phyloP scores from a whole-genome alignment of 1,139 yeast genomes.

The Hyphopichia khmerensis region DNA sequence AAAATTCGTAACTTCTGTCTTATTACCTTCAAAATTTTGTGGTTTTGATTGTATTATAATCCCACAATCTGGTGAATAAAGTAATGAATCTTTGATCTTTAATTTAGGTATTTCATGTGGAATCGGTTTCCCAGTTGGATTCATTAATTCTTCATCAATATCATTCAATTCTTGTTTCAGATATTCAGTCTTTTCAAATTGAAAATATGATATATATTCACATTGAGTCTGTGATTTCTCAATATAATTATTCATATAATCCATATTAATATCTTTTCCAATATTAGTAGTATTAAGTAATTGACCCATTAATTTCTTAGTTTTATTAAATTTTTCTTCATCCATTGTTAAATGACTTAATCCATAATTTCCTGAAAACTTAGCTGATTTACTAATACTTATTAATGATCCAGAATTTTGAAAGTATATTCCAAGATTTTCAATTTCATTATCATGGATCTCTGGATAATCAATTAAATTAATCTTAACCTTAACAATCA shows the following conservation, averaged over 20 bases:
- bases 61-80: constrained; percentile 92
- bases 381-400: constrained; percentile 65
- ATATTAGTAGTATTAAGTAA: constrained; percentile 41
- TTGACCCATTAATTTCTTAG: constrained; percentile 34
- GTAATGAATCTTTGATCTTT: constrained; percentile 50
- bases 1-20: constrained; percentile 48
- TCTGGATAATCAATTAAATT: constrained; percentile 41
- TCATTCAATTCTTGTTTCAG: constrained; percentile 51
- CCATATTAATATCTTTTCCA: constrained; percentile 32
- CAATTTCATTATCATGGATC: constrained; percentile 42
- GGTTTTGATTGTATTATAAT: constrained; percentile 42
- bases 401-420: constrained; percentile 68
- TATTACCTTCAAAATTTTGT: constrained; percentile 50
- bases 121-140: constrained; percentile 78
- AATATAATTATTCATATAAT: constrained; percentile 38
- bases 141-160: constrained; percentile 68
- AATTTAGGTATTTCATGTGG: constrained; percentile 53
- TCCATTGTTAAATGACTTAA: constrained; percentile 57
- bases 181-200: constrained; percentile 59
- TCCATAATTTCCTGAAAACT: constrained; percentile 63
- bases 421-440: constrained; percentile 67
- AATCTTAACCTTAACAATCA: constrained; percentile 24
- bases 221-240: constrained; percentile 51
- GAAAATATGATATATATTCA: constrained; percentile 70
- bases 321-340: constrained; percentile 42